These are phyloP conservation scores for Ustilago trichophora DNA, from an alignment of 1,284 basidiomycete species.

Conservation along the genomic window DNA sequence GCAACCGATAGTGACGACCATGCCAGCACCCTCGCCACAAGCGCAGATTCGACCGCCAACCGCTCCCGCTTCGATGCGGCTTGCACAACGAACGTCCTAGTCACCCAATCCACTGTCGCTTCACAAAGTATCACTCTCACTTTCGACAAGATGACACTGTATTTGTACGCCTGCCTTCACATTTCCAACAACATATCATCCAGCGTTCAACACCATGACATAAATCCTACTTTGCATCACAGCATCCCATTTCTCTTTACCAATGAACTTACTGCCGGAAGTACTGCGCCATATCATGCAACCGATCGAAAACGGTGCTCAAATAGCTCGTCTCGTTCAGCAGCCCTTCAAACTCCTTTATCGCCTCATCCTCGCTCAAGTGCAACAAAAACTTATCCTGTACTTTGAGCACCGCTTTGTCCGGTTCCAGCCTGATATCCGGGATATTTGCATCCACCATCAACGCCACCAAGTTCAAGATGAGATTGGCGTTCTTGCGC, in stretches of 20 bases:
- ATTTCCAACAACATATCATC: too few species aligned
- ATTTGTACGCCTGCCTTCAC: slow-evolving; percentile 38
- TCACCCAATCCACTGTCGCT: too few species aligned
- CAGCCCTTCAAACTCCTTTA: slow-evolving; percentile 92
- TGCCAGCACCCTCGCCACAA: too few species aligned
- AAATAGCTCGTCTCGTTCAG: slow-evolving; percentile 95
- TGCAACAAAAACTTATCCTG: slow-evolving; percentile 97
- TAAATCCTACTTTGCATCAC: too few species aligned
- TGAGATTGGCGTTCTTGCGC: slow-evolving; percentile 92
- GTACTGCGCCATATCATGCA: slow-evolving; percentile 66
- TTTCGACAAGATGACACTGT: not conserved
- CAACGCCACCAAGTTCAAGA: slow-evolving; percentile 91
- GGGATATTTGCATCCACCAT: slow-evolving; percentile 99
- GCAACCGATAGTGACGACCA: too few species aligned
- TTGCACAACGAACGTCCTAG: slow-evolving; percentile 2
- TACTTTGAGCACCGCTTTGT: slow-evolving; percentile 75
- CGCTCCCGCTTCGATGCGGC: slow-evolving; percentile 30
- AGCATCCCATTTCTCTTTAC: too few species aligned
- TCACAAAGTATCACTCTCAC: not conserved
- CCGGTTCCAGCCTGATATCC: slow-evolving; percentile 84
- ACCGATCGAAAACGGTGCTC: slow-evolving; percentile 77
- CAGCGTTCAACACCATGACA: too few species aligned
- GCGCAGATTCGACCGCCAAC: too few species aligned
- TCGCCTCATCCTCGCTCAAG: slow-evolving; percentile 76
- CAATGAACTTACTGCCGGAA: slow-evolving; percentile 46